These are phyloP conservation scores for Datisca glomerata DNA, from an alignment of 306 rosid species.

Conservation along the genomic window DNA sequence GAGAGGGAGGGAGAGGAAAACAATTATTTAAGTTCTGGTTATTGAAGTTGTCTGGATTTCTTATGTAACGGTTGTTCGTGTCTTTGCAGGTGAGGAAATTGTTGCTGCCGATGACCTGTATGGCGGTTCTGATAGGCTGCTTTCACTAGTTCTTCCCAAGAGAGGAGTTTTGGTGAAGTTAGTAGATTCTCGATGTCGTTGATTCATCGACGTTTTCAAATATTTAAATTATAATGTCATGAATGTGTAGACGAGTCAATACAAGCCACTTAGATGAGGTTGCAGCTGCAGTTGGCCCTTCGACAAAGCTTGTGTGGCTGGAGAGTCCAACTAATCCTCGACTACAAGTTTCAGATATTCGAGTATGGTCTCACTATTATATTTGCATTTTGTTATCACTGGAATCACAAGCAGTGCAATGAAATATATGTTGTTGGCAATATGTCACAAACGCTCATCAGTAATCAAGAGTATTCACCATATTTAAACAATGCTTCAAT, in stretches of 20 bases:
- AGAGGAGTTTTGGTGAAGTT: slow-evolving; percentile 77
- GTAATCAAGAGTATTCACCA: too few relatives aligned
- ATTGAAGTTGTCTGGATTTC: not conserved
- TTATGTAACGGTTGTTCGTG: slow-evolving; percentile 7
- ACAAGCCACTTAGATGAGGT: slow-evolving; percentile 69
- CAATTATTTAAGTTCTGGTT: too few relatives aligned
- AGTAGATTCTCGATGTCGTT: too few relatives aligned
- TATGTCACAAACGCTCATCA: too few relatives aligned
- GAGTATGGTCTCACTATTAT: slow-evolving; percentile 39
- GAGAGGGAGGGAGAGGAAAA: too few relatives aligned
- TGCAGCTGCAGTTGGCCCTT: slow-evolving; percentile 66
- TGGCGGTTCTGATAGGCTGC: slow-evolving; percentile 82
- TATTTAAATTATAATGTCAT: slow-evolving; percentile 17
- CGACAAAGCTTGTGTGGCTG: slow-evolving; percentile 87
- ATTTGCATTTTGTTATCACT: too few relatives aligned
- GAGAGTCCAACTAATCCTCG: slow-evolving; percentile 98
- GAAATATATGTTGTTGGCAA: too few relatives aligned
- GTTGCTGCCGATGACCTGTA: slow-evolving; percentile 82
- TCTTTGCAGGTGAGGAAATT: slow-evolving; percentile 65
- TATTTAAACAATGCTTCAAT: too few relatives aligned
- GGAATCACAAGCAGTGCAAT: too few relatives aligned
- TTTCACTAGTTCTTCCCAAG: slow-evolving; percentile 68
- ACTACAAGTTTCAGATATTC: slow-evolving; percentile 61
- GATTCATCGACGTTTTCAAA: too few relatives aligned
- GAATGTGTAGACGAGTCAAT: slow-evolving; percentile 60